These are phyloP conservation scores for Penicillium verhagenii DNA, from an alignment of 495 filamentous ascomycete species.

Conservation along the genomic window DNA sequence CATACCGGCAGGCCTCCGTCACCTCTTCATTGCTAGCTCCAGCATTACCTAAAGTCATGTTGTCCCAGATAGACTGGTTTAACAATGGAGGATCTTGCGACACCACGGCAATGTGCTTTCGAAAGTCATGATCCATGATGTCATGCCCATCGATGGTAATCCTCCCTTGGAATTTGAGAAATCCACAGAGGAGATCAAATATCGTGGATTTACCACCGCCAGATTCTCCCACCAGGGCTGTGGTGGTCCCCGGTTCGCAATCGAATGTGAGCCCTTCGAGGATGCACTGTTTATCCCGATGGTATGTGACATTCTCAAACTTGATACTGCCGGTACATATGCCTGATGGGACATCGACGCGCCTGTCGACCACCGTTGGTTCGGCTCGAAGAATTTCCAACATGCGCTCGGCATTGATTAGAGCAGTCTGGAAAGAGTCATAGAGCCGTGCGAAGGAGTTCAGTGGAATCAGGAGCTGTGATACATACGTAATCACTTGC, in stretches of 20 bases:
- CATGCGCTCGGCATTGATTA: slow-evolving; percentile 88
- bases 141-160: slow-evolving; percentile 77
- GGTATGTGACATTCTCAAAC: slow-evolving; percentile 70
- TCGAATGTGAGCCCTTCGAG: slow-evolving; percentile 67
- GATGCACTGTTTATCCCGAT: slow-evolving; percentile 76
- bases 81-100: slow-evolving; percentile 67
- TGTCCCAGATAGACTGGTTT: slow-evolving; percentile 72
- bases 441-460: slow-evolving; percentile 85
- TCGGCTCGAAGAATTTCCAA: slow-evolving; percentile 80
- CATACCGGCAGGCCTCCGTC: slow-evolving; percentile 66
- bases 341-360: not conserved
- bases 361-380: slow-evolving; percentile 67
- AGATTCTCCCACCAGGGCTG: slow-evolving; percentile 75
- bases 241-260: slow-evolving; percentile 60
- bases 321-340: not conserved
- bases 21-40: slow-evolving; percentile 63
- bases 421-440: slow-evolving; percentile 75
- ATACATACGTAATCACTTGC: not conserved
- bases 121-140: slow-evolving; percentile 64
- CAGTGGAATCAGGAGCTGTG: not conserved
- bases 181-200: slow-evolving; percentile 67
- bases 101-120: slow-evolving; percentile 69
- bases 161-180: slow-evolving; percentile 65
- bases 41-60: slow-evolving; percentile 65
- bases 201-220: slow-evolving; percentile 78